A percentile compares a stretch with the other conserved stretches of the same genome.
Evolutionary conservation across 2,329 filamentous ascomycete species (phyloP).

Genomic region (Madurella fahalii): DNA sequence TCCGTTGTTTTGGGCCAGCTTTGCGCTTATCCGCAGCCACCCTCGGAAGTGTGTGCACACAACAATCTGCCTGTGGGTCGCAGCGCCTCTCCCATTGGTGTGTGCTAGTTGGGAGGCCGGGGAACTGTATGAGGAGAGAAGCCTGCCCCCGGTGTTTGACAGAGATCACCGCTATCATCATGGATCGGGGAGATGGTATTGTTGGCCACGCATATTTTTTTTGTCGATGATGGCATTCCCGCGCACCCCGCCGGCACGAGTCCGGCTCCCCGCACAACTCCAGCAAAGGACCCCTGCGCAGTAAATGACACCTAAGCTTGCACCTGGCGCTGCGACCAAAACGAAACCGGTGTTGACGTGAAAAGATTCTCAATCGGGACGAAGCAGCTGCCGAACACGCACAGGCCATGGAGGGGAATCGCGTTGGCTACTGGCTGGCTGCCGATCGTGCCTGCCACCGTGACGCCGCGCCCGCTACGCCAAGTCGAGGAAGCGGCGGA

Average conservation of each 20-base stretch:
- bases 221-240: background rate
- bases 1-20: no score
- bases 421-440: slow-evolving; percentile 1
- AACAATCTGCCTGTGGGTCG: no score
- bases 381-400: background rate
- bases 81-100: no score
- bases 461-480: slow-evolving; percentile 13
- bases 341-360: background rate
- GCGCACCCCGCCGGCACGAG: background rate
- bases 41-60: no score
- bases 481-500: slow-evolving; percentile 18
- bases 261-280: background rate
- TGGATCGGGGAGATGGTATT: background rate
- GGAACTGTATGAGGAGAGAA: no score
- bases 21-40: no score
- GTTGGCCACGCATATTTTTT: background rate
- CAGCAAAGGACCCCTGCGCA: background rate
- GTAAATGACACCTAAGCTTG: background rate
- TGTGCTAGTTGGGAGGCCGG: no score
- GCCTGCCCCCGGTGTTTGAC: background rate
- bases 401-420: background rate
- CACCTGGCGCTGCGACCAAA: background rate
- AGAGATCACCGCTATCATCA: background rate
- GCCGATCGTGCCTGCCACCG: slow-evolving; percentile 5
- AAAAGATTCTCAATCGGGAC: background rate